These are phyloP conservation scores for Aspergillus fischeri DNA, from an alignment of 2,329 filamentous ascomycete species.

Conservation along the genomic window DNA sequence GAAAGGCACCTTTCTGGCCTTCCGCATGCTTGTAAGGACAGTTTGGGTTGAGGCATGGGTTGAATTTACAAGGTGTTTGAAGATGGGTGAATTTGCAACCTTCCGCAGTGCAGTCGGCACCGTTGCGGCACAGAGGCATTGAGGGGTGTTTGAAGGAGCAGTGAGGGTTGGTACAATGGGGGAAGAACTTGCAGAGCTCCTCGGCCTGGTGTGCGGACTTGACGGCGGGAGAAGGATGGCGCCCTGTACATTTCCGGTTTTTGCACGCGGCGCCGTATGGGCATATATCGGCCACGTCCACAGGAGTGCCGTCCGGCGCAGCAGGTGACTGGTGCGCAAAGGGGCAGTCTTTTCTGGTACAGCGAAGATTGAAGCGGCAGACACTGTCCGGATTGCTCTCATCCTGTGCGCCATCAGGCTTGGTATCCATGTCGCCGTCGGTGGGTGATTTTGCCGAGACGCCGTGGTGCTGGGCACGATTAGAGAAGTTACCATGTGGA, in stretches of 20 bases:
- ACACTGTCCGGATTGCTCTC: conserved; percentile 59
- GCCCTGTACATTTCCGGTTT: conserved; percentile 87
- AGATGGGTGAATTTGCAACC: conserved; percentile 89
- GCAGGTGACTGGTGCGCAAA: conserved; percentile 94
- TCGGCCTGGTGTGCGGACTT: conserved; percentile 74
- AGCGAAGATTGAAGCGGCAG: conserved; percentile 86
- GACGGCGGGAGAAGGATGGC: conserved; percentile 86
- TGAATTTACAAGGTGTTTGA: conserved; percentile 81
- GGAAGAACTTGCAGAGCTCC: conserved; percentile 85
- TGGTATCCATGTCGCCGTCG: conserved; percentile 36
- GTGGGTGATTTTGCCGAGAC: conserved; percentile 14
- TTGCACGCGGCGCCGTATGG: conserved; percentile 87
- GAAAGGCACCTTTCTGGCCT: conserved; percentile 79
- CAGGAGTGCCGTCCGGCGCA: conserved; percentile 68
- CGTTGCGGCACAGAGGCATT: conserved; percentile 86
- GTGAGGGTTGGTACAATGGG: conserved; percentile 80
- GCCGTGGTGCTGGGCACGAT: conserved; percentile 35
- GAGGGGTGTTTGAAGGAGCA: conserved; percentile 87
- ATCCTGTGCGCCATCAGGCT: conserved; percentile 46
- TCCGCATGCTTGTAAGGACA: conserved; percentile 89
- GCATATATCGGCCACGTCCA: conserved; percentile 79
- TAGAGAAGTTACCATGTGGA: conserved; percentile 53
- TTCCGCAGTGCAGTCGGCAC: conserved; percentile 74
- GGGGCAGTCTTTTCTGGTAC: conserved; percentile 83
- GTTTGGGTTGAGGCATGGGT: conserved; percentile 81